Conservation (phyloP, 805 yeast species). For the Nakazawaea wickerhamii region DNA sequence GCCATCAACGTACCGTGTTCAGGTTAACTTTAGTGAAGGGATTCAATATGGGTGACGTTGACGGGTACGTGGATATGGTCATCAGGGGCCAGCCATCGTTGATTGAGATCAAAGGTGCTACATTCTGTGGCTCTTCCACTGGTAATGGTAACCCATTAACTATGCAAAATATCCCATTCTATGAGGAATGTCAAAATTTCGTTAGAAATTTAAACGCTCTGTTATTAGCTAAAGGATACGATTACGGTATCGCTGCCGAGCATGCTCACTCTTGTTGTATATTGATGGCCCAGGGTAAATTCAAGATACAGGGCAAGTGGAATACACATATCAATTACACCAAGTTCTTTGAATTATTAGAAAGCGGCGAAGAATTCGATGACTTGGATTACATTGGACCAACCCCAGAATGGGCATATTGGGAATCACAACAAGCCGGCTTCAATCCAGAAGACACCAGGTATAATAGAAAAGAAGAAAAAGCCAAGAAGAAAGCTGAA, state of each 20-base stretch:
- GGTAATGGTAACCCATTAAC: constrained; percentile 86
- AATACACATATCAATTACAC: constrained; percentile 84
- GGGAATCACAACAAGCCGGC: constrained; percentile 83
- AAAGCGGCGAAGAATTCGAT: constrained; percentile 57
- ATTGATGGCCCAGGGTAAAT: constrained; percentile 69
- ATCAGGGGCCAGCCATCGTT: constrained; percentile 78
- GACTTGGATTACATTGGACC: constrained; percentile 76
- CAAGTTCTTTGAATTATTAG: constrained; percentile 58
- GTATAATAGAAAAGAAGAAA: constrained; percentile 58
- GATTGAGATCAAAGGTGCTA: constrained; percentile 91
- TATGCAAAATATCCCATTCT: constrained; percentile 93
- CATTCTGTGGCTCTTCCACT: constrained; percentile 85
- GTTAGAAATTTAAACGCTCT: constrained; percentile 60
- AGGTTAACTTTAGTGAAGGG: constrained; percentile 89
- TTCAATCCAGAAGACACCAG: constrained; percentile 83
- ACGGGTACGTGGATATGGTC: constrained; percentile 83
- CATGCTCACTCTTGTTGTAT: constrained; percentile 95
- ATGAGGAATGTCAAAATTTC: constrained; percentile 80
- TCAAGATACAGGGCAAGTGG: constrained; percentile 71
- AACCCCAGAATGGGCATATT: constrained; percentile 89
- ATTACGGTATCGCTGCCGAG: constrained; percentile 85
- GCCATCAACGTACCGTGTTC: constrained; percentile 86
- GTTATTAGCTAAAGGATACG: constrained; percentile 58
- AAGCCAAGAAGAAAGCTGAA: constrained; percentile 39
- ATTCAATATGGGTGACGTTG: constrained; percentile 76